Base-by-base conservation (phyloP, 495 filamentous ascomycete species). In the Parachaetomium inaequale region DNA sequence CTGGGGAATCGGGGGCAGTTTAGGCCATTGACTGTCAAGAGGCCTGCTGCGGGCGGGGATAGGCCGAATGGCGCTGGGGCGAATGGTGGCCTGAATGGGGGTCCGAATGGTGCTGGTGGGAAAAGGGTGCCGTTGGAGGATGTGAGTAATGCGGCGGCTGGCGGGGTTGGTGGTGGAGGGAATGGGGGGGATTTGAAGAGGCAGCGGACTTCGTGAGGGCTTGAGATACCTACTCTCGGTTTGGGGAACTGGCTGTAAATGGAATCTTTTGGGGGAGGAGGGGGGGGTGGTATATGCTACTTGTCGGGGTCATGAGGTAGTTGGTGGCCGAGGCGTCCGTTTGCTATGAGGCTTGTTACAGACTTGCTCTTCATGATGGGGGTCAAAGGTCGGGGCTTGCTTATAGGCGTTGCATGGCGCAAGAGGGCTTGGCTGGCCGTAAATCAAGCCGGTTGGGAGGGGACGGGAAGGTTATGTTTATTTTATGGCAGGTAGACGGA, bases 1-100 rank as follows among this genome's bases (percentile, higher is more conserved):
- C 68, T 85, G 26, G 77, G 72, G 29, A 88, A 88, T 67, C 74
- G 86, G 19, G 72, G 76, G 1, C 76, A 76, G 59, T 90, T 87
- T 58, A 83, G 83, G 52, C 85, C 85, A 23, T 82, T 83, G 10
- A 82, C 81, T 6, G 79, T 68, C 65, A 87, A 86, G 66, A 75
- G 84, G 46, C 76, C 78, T 19, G 61, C 63, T 19, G 61, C 19
- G 10, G 54, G 49, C 10, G 54, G 23, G 4, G 52, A 31, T 12
- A 58, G 40, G 11, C 34, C n/a, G 19, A 17, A 26, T 28, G 62
- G 63, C 3, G 32, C 8, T 25, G 38, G 26, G 8, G 34, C 6
- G 3, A 25, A 14, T 40, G 57, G 14, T 10, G 28, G 29, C 47
- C n/a, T 7, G 17, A 28, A 23, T 25, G 64, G 26, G n/a, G 34